Base-by-base conservation (phyloP, 2,329 filamentous ascomycete species). In the Amphichorda felina region DNA sequence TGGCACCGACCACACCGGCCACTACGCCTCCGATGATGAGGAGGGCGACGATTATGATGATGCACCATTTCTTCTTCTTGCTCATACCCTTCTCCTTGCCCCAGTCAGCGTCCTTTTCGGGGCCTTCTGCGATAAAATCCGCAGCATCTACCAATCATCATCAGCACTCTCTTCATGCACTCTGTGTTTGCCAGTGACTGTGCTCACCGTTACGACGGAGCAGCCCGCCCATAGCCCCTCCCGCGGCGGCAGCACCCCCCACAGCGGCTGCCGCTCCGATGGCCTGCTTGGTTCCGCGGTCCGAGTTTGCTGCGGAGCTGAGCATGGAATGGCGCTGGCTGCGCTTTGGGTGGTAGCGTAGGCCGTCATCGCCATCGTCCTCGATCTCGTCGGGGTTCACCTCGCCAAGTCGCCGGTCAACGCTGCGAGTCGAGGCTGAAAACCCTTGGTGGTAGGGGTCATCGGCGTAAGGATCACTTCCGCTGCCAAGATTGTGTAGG, bases 331-430 rank as follows among this genome's bases (percentile, higher is more conserved):
- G 70, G 40, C 71, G 67, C 53, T 56, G 50, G 27, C 49, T 53
- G 30, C 48, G 51, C 33, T 54, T 58, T 34, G 55, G 33, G 34
- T 22, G 60, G 45, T 72, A 78, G 4, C 72, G 67, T 35, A 91
- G 68, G 2, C 82, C 86, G 52, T 94, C 88, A 49, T 94, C 88
- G 19, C 84, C 86, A 50, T 95, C 88, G 53, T 94, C 88, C 16
- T 72, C 73, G 43, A 94, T 88, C 11, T 79, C 77, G 48, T 82
- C 75, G 3, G 87, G 86, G 51, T 94, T 79, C 40, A 91, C 70
- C 2, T 72, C 61, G 27, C 72, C 71, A 4, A 78, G 57, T 8
- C 61, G 55, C 17, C 67, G 58, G 39, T 68, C 67, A 21, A 57
- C 67, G 56, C 50, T 59, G 27, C 56, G 57, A 9, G 49, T 53